Conservation (phyloP, 1,284 basidiomycete genomes). For the Trametes versicolor region DNA sequence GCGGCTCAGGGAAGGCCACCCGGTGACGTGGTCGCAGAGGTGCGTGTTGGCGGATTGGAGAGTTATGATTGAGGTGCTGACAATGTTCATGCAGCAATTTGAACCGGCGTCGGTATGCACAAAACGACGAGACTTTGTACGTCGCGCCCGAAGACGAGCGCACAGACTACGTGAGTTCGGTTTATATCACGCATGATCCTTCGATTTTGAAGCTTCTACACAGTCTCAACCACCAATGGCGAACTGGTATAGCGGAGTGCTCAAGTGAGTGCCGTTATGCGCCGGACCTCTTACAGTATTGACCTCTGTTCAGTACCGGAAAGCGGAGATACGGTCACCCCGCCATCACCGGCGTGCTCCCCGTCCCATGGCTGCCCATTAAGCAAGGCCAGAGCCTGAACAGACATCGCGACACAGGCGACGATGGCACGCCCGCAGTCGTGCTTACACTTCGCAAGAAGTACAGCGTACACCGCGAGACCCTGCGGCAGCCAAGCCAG, state of each 20-base stretch:
- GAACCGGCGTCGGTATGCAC: slow-evolving; percentile 85
- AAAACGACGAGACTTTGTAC: slow-evolving; percentile 95
- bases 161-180: slow-evolving; percentile 82
- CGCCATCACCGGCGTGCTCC: slow-evolving; percentile 87
- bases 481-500: slow-evolving; percentile 31
- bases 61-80: slow-evolving; percentile 9
- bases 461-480: slow-evolving; percentile 57
- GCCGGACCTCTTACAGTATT: slow-evolving; percentile 12
- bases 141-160: slow-evolving; percentile 91
- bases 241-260: slow-evolving; percentile 89
- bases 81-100: slow-evolving; percentile 67
- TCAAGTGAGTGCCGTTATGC: slow-evolving; percentile 68
- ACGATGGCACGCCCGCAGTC: slow-evolving; percentile 27
- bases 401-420: slow-evolving; percentile 27
- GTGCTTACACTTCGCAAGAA: slow-evolving; percentile 50
- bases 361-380: slow-evolving; percentile 90
- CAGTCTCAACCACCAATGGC: slow-evolving; percentile 95
- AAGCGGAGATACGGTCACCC: slow-evolving; percentile 92
- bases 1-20: slow-evolving; percentile 78
- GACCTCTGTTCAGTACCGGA: slow-evolving; percentile 67
- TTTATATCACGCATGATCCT: background rate
- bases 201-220: slow-evolving; percentile 11
- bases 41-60: slow-evolving; percentile 43
- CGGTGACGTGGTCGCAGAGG: slow-evolving; percentile 89
- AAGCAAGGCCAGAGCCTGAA: slow-evolving; percentile 80